Evolutionary conservation across 208 protist species (phyloP).

Genomic region (Trypanosoma rangeli): DNA sequence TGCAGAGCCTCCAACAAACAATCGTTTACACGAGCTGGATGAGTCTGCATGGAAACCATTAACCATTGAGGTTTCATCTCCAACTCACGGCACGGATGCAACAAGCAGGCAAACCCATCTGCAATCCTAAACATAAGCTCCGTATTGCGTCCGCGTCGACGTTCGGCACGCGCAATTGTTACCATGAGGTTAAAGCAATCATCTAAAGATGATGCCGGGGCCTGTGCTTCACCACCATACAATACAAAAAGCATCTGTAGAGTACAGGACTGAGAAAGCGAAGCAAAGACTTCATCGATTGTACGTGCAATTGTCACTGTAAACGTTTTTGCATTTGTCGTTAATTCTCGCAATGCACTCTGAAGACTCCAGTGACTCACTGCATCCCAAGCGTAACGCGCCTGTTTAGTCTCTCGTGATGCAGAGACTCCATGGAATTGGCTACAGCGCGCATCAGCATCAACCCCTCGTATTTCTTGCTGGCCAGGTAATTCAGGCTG

Average conservation of each 20-base stretch:
- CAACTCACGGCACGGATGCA: conserved; percentile 14
- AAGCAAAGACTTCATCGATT: conserved; percentile 19
- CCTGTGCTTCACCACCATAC: background rate
- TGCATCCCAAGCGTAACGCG: conserved; percentile 13
- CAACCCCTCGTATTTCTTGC: background rate
- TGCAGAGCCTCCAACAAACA: conserved; percentile 17
- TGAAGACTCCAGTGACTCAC: conserved; percentile 8
- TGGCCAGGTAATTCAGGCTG: background rate
- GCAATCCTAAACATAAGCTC: conserved; percentile 22
- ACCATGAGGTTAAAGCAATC: conserved; percentile 31
- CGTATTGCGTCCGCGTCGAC: conserved; percentile 14
- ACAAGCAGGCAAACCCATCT: conserved; percentile 25
- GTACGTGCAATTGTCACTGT: conserved; percentile 21
- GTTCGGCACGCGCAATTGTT: conserved; percentile 15
- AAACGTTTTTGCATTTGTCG: conserved; percentile 20
- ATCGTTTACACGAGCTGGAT: conserved; percentile 13
- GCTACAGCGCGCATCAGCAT: background rate
- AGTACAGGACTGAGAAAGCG: conserved; percentile 15
- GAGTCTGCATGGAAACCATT: conserved; percentile 15
- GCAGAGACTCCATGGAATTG: background rate
- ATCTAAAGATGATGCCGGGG: background rate
- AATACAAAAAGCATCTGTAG: conserved; percentile 23
- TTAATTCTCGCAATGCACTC: conserved; percentile 16
- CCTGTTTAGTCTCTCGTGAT: conserved; percentile 5
- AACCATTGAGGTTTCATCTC: conserved; percentile 10